phyloP scores from a whole-genome alignment of 1,139 yeast genomes.

The Geotrichum fermentans region DNA sequence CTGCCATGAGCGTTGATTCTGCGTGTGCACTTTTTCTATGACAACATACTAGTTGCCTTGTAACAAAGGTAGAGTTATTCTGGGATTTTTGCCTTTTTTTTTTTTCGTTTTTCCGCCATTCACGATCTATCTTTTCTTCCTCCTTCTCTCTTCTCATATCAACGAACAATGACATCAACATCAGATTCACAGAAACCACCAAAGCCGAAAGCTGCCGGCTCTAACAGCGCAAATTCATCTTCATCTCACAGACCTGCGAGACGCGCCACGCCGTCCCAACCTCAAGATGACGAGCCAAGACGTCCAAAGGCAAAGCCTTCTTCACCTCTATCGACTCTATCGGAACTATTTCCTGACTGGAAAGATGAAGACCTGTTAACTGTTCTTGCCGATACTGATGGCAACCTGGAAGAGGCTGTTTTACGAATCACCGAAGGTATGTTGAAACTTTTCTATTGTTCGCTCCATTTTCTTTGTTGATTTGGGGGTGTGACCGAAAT shows the following conservation, averaged over 20 bases:
- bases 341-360: conserved; percentile 95
- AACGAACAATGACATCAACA: conserved; percentile 8
- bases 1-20: too few relatives aligned
- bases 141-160: neutral
- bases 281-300: conserved; percentile 41
- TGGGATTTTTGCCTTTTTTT: conserved; percentile 4
- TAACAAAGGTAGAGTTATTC: too few relatives aligned
- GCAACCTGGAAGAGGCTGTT: conserved; percentile 73
- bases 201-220: conserved; percentile 10
- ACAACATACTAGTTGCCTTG: too few relatives aligned
- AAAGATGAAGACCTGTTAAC: conserved; percentile 73
- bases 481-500: conserved; percentile 5
- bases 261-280: conserved; percentile 12
- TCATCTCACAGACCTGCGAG: conserved; percentile 10
- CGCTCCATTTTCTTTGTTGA: conserved; percentile 3
- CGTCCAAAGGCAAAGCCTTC: conserved; percentile 28
- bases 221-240: conserved; percentile 4
- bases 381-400: conserved; percentile 64
- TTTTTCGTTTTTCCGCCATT: neutral
- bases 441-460: conserved; percentile 37
- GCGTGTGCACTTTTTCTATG: too few relatives aligned
- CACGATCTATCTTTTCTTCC: conserved; percentile 1
- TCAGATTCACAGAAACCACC: conserved; percentile 14
- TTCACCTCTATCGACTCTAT: conserved; percentile 53
- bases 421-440: conserved; percentile 79